Conservation (phyloP, 805 yeast genomes). For the Candida easanensis region DNA sequence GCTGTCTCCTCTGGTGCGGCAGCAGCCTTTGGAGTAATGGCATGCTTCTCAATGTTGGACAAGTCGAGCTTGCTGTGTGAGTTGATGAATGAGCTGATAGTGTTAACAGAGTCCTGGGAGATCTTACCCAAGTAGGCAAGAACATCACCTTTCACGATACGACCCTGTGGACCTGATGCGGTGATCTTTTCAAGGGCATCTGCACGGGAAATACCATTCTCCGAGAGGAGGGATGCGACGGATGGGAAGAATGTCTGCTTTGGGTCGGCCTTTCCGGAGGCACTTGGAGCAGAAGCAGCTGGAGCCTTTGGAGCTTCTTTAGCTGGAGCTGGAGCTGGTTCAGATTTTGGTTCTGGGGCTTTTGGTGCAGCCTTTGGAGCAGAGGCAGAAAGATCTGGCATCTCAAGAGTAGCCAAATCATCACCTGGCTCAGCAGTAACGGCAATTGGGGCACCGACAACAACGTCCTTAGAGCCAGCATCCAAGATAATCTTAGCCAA, state of each 20-base stretch:
- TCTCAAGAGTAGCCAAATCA: slow-evolving; percentile 61
- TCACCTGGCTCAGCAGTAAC: slow-evolving; percentile 85
- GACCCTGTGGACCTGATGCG: slow-evolving; percentile 88
- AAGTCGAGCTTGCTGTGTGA: slow-evolving; percentile 65
- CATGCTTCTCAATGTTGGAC: slow-evolving; percentile 51
- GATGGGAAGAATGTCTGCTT: slow-evolving; percentile 74
- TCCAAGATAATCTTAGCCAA: slow-evolving; percentile 67
- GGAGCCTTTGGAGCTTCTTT: slow-evolving; percentile 15
- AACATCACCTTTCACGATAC: slow-evolving; percentile 88
- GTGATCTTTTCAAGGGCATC: slow-evolving; percentile 71
- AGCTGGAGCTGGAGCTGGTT: slow-evolving; percentile 12
- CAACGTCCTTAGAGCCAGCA: slow-evolving; percentile 76
- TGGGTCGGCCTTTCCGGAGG: slow-evolving; percentile 52
- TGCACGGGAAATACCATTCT: slow-evolving; percentile 58
- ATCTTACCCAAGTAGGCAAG: slow-evolving; percentile 79
- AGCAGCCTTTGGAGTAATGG: slow-evolving; percentile 27
- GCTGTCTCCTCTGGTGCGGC: slow-evolving; percentile 17
- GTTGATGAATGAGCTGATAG: slow-evolving; percentile 55
- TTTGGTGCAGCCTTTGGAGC: slow-evolving; percentile 23
- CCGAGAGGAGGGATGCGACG: slow-evolving; percentile 61
- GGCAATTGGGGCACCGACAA: slow-evolving; percentile 91
- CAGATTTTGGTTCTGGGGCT: slow-evolving; percentile 23
- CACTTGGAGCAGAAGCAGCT: slow-evolving; percentile 21
- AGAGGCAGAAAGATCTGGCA: slow-evolving; percentile 40
- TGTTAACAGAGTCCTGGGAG: slow-evolving; percentile 48